Conservation (phyloP, 169 alveolate genomes). For the Amoebophrya sp. region DNA sequence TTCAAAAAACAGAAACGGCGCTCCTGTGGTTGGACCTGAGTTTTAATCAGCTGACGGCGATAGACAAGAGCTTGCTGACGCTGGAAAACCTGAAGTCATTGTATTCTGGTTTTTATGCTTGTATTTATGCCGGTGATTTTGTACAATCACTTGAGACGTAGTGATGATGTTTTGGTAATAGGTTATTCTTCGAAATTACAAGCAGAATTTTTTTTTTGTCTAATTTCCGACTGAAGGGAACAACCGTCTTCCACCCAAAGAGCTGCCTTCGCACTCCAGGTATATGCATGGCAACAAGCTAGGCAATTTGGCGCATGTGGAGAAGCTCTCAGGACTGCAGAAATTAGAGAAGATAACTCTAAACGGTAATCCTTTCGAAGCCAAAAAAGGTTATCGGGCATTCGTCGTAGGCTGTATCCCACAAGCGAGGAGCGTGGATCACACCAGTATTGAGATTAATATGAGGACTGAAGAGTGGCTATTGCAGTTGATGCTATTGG, state of each 20-base stretch:
- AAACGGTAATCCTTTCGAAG: background rate
- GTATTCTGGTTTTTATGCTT: background rate
- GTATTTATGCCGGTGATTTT: no score
- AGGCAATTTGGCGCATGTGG: background rate
- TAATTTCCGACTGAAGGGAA: no score
- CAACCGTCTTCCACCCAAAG: no score
- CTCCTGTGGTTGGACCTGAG: background rate
- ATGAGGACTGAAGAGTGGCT: no score
- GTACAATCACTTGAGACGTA: no score
- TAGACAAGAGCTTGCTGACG: background rate
- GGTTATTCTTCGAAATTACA: no score
- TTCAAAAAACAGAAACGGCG: background rate
- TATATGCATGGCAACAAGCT: slow-evolving; percentile 9
- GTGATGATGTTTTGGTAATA: no score
- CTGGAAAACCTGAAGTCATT: background rate
- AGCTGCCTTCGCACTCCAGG: no score
- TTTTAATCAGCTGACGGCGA: background rate
- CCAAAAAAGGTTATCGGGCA: background rate
- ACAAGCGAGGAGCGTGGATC: background rate
- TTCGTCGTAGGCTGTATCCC: background rate
- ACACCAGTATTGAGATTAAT: slow-evolving; percentile 14
- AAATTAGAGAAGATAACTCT: background rate
- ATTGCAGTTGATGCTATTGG: no score
- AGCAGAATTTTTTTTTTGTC: no score
- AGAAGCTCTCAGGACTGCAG: background rate